phyloP scores from a whole-genome alignment of 371 early-diverging fungal genomes.

The Rhizopus stolonifer region DNA sequence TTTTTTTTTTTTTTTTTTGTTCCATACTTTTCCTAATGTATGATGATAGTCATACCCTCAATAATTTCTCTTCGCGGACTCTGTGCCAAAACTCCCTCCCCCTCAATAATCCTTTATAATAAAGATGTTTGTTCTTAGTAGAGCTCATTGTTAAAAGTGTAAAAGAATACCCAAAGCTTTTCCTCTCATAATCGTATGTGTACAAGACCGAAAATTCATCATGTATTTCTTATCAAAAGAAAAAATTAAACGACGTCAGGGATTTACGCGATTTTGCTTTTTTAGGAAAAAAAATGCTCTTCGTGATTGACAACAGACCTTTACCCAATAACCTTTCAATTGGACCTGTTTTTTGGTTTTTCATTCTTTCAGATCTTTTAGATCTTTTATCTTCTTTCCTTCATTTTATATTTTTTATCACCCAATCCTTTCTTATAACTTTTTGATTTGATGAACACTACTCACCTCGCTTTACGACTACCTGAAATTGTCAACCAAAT shows the following conservation, averaged over 20 bases:
- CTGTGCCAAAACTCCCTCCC: too few relatives aligned
- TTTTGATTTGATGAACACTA: not conserved
- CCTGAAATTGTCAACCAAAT: constrained; percentile 27
- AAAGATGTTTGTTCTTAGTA: too few relatives aligned
- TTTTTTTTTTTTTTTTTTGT: too few relatives aligned
- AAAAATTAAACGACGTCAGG: not conserved
- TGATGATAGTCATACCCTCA: too few relatives aligned
- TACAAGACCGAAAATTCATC: too few relatives aligned
- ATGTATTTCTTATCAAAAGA: too few relatives aligned
- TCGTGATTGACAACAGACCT: not conserved
- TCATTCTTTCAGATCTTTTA: not conserved
- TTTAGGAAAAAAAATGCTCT: not conserved
- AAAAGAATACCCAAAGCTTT: too few relatives aligned
- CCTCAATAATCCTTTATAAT: too few relatives aligned
- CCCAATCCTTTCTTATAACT: not conserved
- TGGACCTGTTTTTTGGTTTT: not conserved
- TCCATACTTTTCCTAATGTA: too few relatives aligned
- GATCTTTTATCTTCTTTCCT: not conserved
- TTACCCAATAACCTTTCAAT: not conserved
- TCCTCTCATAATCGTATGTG: too few relatives aligned
- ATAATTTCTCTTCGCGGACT: too few relatives aligned
- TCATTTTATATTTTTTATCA: not conserved
- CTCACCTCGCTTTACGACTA: constrained; percentile 4
- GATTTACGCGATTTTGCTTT: not conserved
- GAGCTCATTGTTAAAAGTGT: too few relatives aligned